Percentiles rank a stretch among this genome's conserved stretches.
Evolutionary conservation across 805 yeast genomes (phyloP).

Genomic region (Clavispora fructus): DNA sequence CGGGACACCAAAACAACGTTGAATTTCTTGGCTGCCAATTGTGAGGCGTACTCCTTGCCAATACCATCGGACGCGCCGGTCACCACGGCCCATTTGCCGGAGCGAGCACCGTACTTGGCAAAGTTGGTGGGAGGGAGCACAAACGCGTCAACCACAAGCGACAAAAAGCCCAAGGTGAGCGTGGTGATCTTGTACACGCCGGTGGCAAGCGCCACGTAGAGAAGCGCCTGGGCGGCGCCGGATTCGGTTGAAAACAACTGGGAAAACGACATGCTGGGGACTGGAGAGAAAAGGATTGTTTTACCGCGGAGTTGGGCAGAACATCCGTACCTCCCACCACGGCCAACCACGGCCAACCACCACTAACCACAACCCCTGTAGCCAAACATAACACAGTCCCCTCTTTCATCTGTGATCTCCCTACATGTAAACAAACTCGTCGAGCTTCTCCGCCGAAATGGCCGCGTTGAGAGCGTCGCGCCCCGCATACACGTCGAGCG

Average conservation of each 20-base stretch:
- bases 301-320: neutral
- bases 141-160: slow-evolving; percentile 59
- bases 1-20: slow-evolving; percentile 82
- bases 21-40: slow-evolving; percentile 81
- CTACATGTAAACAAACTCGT: slow-evolving; percentile 41
- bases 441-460: slow-evolving; percentile 44
- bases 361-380: too few species aligned
- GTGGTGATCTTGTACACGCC: slow-evolving; percentile 61
- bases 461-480: slow-evolving; percentile 32
- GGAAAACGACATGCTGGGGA: slow-evolving; percentile 1
- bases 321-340: neutral
- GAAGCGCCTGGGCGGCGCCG: slow-evolving; percentile 14
- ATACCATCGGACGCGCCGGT: slow-evolving; percentile 98
- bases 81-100: slow-evolving; percentile 83
- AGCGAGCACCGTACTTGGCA: slow-evolving; percentile 67
- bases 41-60: slow-evolving; percentile 86
- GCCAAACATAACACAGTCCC: too few species aligned
- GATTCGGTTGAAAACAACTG: slow-evolving; percentile 3
- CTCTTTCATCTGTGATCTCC: too few species aligned
- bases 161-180: slow-evolving; percentile 41
- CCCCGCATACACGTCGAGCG: slow-evolving; percentile 17
- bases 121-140: slow-evolving; percentile 57
- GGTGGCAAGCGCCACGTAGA: slow-evolving; percentile 40
- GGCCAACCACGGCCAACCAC: too few species aligned
- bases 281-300: neutral